Percentiles rank a stretch among this genome's conserved stretches.
phyloP scores from a whole-genome alignment of 768 basidiomycete genomes.

The Psilocybe sp. region DNA sequence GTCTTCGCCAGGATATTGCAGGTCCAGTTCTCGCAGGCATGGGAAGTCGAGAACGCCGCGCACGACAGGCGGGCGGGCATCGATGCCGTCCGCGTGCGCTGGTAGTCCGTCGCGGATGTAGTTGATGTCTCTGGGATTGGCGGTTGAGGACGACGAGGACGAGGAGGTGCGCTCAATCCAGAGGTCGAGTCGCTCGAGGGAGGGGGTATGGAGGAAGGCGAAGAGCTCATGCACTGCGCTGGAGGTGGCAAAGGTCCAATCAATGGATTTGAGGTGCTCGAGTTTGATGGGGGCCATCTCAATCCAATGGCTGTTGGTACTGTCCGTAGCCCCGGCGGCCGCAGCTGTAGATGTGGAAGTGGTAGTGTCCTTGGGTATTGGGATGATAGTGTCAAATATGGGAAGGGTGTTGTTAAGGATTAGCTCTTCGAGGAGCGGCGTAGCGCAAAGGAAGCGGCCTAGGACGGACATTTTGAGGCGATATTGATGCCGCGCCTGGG shows the following conservation, averaged over 20 bases:
- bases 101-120: constrained; percentile 13
- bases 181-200: constrained; percentile 41
- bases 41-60: constrained; percentile 22
- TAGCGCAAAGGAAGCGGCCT: constrained; percentile 30
- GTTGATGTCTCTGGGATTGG: constrained; percentile 2
- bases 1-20: constrained; percentile 41
- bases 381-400: constrained; percentile 24
- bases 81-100: constrained; percentile 1
- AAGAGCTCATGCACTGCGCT: constrained; percentile 41
- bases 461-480: constrained; percentile 39
- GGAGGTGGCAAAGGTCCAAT: constrained; percentile 45
- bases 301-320: constrained; percentile 4
- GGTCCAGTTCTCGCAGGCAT: constrained; percentile 38
- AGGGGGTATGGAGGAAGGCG: constrained; percentile 36
- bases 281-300: constrained; percentile 29
- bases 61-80: constrained; percentile 8
- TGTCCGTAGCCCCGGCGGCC: constrained; percentile 1
- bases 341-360: too few relatives aligned
- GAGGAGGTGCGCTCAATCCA: constrained; percentile 28
- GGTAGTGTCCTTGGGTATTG: not conserved
- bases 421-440: constrained; percentile 40
- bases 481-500: constrained; percentile 20
- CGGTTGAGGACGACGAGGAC: too few relatives aligned
- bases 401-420: constrained; percentile 40
- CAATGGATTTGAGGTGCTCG: constrained; percentile 36